Evolutionary conservation across 2,329 filamentous ascomycete genomes (phyloP).

Genomic region (Lecanicillium sp.): DNA sequence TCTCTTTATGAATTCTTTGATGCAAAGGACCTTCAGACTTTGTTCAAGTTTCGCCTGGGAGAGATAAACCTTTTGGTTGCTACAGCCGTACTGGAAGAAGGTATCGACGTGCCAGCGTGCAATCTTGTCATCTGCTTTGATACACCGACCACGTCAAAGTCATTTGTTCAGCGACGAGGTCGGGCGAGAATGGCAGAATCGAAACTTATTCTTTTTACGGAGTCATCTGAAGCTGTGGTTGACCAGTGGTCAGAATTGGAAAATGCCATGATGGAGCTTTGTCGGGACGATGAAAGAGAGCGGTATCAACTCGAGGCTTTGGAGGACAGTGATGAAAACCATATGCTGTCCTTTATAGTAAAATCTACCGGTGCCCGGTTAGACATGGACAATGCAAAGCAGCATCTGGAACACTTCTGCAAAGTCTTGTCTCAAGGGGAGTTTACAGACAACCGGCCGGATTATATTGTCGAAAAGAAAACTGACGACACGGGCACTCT

Average conservation of each 20-base stretch:
- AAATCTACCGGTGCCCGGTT: constrained; percentile 52
- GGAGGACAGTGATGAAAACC: constrained; percentile 33
- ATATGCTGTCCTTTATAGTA: constrained; percentile 24
- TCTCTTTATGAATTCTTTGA: constrained; percentile 32
- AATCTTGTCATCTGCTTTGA: constrained; percentile 55
- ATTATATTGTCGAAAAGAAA: constrained; percentile 51
- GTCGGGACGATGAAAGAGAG: constrained; percentile 55
- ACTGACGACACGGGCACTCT: constrained; percentile 17
- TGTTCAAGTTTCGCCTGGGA: constrained; percentile 44
- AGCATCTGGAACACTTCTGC: constrained; percentile 82
- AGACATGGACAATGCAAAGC: constrained; percentile 63
- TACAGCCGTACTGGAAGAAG: constrained; percentile 59
- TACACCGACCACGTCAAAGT: constrained; percentile 39
- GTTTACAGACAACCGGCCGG: constrained; percentile 58
- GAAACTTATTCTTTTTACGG: constrained; percentile 38
- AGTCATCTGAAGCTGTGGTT: constrained; percentile 17
- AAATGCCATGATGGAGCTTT: constrained; percentile 61
- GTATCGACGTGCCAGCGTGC: constrained; percentile 59
- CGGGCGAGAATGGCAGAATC: constrained; percentile 44
- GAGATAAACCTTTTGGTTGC: constrained; percentile 51
- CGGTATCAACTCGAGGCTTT: constrained; percentile 34
- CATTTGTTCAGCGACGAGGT: constrained; percentile 51
- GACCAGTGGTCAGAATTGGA: constrained; percentile 61
- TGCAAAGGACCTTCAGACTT: constrained; percentile 22
- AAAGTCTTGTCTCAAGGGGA: constrained; percentile 46